Percentiles rank a stretch among this genome's conserved stretches.
Evolutionary conservation across 352 stramenopile genomes (phyloP).

Genomic region (Phytopythium boreale): DNA sequence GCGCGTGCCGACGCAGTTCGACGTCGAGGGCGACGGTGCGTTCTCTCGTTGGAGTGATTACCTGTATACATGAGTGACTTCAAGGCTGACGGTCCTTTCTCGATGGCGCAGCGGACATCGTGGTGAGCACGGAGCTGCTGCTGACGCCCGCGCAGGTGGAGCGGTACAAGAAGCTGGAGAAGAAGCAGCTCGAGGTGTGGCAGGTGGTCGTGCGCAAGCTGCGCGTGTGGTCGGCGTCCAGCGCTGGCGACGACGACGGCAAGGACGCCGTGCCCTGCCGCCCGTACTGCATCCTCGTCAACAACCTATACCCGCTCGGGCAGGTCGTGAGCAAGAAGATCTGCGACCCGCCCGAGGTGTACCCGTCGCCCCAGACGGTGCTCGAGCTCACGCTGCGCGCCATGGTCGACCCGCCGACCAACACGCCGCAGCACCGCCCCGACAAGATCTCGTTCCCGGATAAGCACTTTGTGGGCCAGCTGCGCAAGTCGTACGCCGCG

Average conservation of each 20-base stretch:
- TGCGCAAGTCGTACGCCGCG: slow-evolving; percentile 71
- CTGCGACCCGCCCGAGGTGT: slow-evolving; percentile 75
- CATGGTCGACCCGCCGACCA: slow-evolving; percentile 74
- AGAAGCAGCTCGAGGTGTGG: slow-evolving; percentile 84
- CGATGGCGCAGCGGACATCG: slow-evolving; percentile 55
- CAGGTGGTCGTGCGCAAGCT: slow-evolving; percentile 85
- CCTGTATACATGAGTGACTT: not conserved
- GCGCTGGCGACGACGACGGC: slow-evolving; percentile 46
- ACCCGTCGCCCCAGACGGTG: slow-evolving; percentile 64
- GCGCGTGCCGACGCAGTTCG: slow-evolving; percentile 75
- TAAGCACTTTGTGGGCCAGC: slow-evolving; percentile 67
- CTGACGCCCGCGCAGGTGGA: slow-evolving; percentile 58
- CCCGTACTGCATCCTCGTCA: slow-evolving; percentile 84
- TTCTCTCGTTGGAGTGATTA: not conserved
- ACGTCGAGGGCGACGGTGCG: slow-evolving; percentile 77
- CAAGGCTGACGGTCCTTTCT: not conserved
- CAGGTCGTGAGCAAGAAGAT: slow-evolving; percentile 88
- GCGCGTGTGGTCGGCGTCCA: slow-evolving; percentile 85
- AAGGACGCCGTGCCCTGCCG: slow-evolving; percentile 65
- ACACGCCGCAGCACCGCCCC: slow-evolving; percentile 71
- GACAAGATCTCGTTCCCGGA: slow-evolving; percentile 87
- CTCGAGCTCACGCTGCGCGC: slow-evolving; percentile 68
- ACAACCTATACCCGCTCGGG: slow-evolving; percentile 83
- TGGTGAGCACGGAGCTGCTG: slow-evolving; percentile 73
- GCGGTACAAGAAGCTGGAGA: slow-evolving; percentile 65